phyloP scores from a whole-genome alignment of 129 eudicot genomes.

The Logfia minima region DNA sequence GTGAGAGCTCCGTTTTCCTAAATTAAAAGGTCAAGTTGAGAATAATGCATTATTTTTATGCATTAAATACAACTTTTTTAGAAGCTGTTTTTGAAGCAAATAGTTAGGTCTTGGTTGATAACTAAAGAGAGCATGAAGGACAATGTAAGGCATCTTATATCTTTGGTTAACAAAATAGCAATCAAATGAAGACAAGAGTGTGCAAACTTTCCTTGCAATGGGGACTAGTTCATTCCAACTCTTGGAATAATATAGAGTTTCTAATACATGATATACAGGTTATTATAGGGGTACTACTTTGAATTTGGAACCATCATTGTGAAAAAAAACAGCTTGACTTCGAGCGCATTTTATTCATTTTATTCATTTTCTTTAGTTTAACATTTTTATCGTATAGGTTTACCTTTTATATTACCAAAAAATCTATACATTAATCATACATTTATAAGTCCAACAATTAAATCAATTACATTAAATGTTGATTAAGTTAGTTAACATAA shows the following conservation, averaged over 20 bases:
- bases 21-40: not conserved
- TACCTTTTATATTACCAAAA: too few relatives aligned
- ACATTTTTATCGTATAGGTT: too few relatives aligned
- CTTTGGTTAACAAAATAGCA: slow-evolving; percentile 16
- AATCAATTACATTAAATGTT: not conserved
- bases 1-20: not conserved
- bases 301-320: too few relatives aligned
- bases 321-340: too few relatives aligned
- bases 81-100: too few relatives aligned
- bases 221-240: not conserved
- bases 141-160: slow-evolving; percentile 36
- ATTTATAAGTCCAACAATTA: not conserved
- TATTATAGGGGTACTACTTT: too few relatives aligned
- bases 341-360: too few relatives aligned
- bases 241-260: not conserved
- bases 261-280: too few relatives aligned
- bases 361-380: too few relatives aligned
- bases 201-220: not conserved
- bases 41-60: not conserved
- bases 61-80: too few relatives aligned
- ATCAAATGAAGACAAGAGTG: slow-evolving; percentile 34
- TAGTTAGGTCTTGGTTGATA: not conserved
- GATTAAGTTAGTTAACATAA: not conserved
- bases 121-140: slow-evolving; percentile 35
- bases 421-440: not conserved